Evolutionary conservation across 2,329 filamentous ascomycete species (phyloP), one percentile per base, ranked within the genome.

Genomic region (Orbilia quercus): DNA sequence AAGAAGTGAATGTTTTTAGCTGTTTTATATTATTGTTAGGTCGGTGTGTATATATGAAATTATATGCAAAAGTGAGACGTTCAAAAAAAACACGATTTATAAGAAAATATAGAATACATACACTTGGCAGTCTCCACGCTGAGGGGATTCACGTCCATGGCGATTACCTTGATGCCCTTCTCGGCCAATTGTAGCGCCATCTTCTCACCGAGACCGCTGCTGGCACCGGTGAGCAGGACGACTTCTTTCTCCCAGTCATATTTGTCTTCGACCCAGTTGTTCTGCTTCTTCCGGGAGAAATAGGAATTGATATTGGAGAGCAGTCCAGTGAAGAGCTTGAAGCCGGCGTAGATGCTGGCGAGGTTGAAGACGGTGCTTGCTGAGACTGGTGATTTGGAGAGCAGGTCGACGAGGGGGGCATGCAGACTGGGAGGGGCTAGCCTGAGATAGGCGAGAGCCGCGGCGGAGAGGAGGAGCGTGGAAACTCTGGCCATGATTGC

Each of bases 211-310:
- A 73, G 25, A 38, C 69, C 69, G 18, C 47, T 59, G 47, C 69
- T 73, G 7, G 60, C 69, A 20, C 69, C 69, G 16, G 69, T 73
- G 7, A 73, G 18, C 34, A 73, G 51, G 28, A 73, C 54, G 14
- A 73, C 50, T 40, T 73, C 69, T 18, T 66, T 73, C 0, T 60
- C 25, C 69, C 69, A 73, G 34, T 73, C 60, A 62, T 73, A 73
- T n/a, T 50, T 45, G 31, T 73, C 69, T 12, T 73, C 69, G 1
- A 40, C 66, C 60, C 60, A 73, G 45, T 73, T 73, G 45, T 73
- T 73, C 48, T 65, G 36, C 16, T 36, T 51, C 23, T 60, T 65
- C 47, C 60, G 42, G 9, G 69, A 73, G 36, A 47, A 50, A 28
- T 73, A 73, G 3, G 60, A 22, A 31, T 66, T 73, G 40, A 62